These are phyloP conservation scores for Candida sojae DNA, from an alignment of 1,139 yeast genomes.

Conservation along the genomic window DNA sequence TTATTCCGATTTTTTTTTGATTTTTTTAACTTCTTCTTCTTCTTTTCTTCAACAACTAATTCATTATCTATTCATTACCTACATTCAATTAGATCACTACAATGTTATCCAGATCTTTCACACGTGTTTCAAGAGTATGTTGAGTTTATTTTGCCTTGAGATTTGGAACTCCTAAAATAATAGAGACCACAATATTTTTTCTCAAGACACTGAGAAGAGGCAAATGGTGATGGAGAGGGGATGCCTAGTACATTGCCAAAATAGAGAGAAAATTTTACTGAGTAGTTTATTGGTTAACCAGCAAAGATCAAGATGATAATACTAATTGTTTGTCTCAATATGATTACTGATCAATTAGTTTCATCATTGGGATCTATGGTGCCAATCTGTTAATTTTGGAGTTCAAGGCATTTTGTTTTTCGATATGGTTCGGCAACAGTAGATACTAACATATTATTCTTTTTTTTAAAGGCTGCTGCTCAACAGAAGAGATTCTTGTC, in stretches of 20 bases:
- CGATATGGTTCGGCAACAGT: neutral
- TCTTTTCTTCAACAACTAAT: neutral
- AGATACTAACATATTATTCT: slow-evolving; percentile 6
- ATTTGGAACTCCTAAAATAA: neutral
- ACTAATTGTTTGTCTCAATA: too few species aligned
- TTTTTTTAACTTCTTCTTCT: neutral
- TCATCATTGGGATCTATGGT: too few species aligned
- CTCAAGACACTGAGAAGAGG: too few species aligned
- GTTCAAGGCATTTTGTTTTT: too few species aligned
- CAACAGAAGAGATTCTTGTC: slow-evolving; percentile 70
- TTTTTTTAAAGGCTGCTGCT: slow-evolving; percentile 17
- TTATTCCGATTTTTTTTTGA: neutral
- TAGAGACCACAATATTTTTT: neutral
- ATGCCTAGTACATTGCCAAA: neutral
- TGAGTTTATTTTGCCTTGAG: slow-evolving; percentile 32
- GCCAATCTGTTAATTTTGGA: too few species aligned
- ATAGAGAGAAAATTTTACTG: too few species aligned
- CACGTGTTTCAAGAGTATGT: slow-evolving; percentile 50
- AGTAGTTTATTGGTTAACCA: too few species aligned
- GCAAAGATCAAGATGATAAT: too few species aligned
- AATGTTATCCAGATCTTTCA: slow-evolving; percentile 45
- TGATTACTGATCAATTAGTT: too few species aligned
- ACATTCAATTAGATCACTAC: slow-evolving; percentile 4
- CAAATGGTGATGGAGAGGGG: neutral
- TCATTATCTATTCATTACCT: slow-evolving; percentile 1